A percentile compares a stretch with the other conserved stretches of the same genome.
These are phyloP conservation scores for Wickerhamomyces sp. DNA, from an alignment of 1,139 yeast species.

Conservation along the genomic window DNA sequence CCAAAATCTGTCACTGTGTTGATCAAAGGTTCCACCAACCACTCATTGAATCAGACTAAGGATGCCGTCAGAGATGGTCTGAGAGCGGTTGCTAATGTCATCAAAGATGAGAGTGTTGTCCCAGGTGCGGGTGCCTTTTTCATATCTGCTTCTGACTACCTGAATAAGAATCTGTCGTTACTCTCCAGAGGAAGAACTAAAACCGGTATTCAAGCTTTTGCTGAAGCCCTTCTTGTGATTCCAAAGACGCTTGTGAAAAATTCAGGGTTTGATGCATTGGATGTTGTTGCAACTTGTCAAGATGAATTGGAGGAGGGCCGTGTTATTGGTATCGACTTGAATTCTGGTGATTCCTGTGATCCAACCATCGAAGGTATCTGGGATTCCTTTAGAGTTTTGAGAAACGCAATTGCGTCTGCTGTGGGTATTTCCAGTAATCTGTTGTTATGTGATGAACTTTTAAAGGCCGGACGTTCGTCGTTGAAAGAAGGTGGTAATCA, in stretches of 20 bases:
- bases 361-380: conserved; percentile 93
- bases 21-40: conserved; percentile 89
- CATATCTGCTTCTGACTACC: conserved; percentile 71
- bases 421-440: conserved; percentile 93
- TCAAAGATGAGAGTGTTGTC: conserved; percentile 77
- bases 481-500: conserved; percentile 51
- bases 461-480: conserved; percentile 93
- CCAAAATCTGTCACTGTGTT: conserved; percentile 90
- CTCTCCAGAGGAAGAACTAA: conserved; percentile 80
- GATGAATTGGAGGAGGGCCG: conserved; percentile 84
- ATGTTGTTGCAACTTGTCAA: conserved; percentile 82
- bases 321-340: conserved; percentile 84
- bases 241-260: conserved; percentile 92
- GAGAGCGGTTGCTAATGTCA: conserved; percentile 88
- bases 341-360: conserved; percentile 93
- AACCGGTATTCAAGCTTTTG: conserved; percentile 89
- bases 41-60: conserved; percentile 84
- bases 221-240: conserved; percentile 82
- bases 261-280: conserved; percentile 92
- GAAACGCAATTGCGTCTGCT: conserved; percentile 90
- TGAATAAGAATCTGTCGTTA: conserved; percentile 45
- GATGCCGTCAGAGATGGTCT: conserved; percentile 98
- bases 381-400: conserved; percentile 90
- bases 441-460: conserved; percentile 88
- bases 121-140: conserved; percentile 99